A percentile compares a stretch with the other conserved stretches of the same genome.
Conservation (phyloP, 2,329 filamentous ascomycete species). For the Aureobasidium zeae region DNA sequence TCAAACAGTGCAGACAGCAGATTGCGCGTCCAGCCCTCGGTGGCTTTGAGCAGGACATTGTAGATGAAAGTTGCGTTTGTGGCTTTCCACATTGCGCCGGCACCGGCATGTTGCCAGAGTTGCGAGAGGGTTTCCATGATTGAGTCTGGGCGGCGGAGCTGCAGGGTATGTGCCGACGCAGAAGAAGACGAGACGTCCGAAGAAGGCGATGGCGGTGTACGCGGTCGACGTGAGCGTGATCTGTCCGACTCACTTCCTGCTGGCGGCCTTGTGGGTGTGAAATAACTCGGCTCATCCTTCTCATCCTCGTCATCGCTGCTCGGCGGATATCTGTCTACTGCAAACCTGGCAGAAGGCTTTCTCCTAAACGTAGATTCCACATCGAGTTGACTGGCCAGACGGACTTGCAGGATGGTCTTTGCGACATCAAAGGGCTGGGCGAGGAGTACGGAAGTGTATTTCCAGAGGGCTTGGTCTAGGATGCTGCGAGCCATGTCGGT, state of each 20-base stretch:
- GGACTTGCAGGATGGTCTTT: slow-evolving; percentile 82
- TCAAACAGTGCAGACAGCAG: slow-evolving; percentile 85
- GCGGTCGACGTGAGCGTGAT: slow-evolving; percentile 26
- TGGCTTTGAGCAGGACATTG: slow-evolving; percentile 70
- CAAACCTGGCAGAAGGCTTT: slow-evolving; percentile 5
- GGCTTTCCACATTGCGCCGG: slow-evolving; percentile 88
- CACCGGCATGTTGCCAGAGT: slow-evolving; percentile 80
- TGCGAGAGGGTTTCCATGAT: slow-evolving; percentile 79
- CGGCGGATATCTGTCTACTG: slow-evolving; percentile 7
- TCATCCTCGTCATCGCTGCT: slow-evolving; percentile 57
- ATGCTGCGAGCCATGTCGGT: slow-evolving; percentile 66
- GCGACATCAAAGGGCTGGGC: slow-evolving; percentile 96
- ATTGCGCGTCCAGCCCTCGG: slow-evolving; percentile 88
- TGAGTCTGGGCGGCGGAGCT: slow-evolving; percentile 66
- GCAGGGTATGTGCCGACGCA: slow-evolving; percentile 56
- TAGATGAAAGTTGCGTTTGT: slow-evolving; percentile 91
- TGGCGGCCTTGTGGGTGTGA: slow-evolving; percentile 59
- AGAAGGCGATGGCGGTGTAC: slow-evolving; percentile 35
- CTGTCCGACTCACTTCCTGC: slow-evolving; percentile 25
- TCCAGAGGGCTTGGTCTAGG: slow-evolving; percentile 79
- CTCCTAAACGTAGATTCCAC: slow-evolving; percentile 4
- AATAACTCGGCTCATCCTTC: slow-evolving; percentile 65
- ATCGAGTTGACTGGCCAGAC: slow-evolving; percentile 36
- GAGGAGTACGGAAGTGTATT: slow-evolving; percentile 80
- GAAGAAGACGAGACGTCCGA: slow-evolving; percentile 31